Percentiles rank a stretch among this genome's conserved stretches.
These are phyloP conservation scores for Boletus subcaerulescens DNA, from an alignment of 768 basidiomycete genomes.

Conservation along the genomic window DNA sequence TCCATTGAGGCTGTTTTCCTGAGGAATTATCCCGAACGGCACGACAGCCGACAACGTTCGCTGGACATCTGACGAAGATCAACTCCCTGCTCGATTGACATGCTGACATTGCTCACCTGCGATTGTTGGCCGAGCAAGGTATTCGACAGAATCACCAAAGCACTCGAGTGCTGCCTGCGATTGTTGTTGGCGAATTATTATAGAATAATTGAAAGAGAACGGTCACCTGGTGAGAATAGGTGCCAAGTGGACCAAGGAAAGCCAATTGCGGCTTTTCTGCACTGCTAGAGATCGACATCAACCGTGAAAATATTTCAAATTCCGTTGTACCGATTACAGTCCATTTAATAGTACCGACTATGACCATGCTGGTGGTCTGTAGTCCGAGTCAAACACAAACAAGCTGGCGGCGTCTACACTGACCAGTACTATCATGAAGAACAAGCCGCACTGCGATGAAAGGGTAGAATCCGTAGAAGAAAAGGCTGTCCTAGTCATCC, in stretches of 20 bases:
- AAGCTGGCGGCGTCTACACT: too few species aligned
- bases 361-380: too few species aligned
- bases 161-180: constrained; percentile 44
- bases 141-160: constrained; percentile 46
- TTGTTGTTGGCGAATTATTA: constrained; percentile 21
- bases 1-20: constrained; percentile 78
- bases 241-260: constrained; percentile 66
- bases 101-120: constrained; percentile 30
- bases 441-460: constrained; percentile 2
- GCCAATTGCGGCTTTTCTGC: constrained; percentile 36
- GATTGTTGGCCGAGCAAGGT: constrained; percentile 40
- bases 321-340: neutral
- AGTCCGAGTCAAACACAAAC: too few species aligned
- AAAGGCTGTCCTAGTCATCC: constrained; percentile 11
- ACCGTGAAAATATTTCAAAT: constrained; percentile 5
- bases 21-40: constrained; percentile 65
- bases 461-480: neutral
- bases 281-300: constrained; percentile 7
- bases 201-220: neutral
- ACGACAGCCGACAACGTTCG: constrained; percentile 42
- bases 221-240: constrained; percentile 64
- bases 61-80: constrained; percentile 51
- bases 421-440: too few species aligned
- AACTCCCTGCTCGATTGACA: neutral
- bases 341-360: too few species aligned